A percentile compares a stretch with the other conserved stretches of the same genome.
phyloP scores from a whole-genome alignment of 306 rosid species.

The Prunus mongolica region DNA sequence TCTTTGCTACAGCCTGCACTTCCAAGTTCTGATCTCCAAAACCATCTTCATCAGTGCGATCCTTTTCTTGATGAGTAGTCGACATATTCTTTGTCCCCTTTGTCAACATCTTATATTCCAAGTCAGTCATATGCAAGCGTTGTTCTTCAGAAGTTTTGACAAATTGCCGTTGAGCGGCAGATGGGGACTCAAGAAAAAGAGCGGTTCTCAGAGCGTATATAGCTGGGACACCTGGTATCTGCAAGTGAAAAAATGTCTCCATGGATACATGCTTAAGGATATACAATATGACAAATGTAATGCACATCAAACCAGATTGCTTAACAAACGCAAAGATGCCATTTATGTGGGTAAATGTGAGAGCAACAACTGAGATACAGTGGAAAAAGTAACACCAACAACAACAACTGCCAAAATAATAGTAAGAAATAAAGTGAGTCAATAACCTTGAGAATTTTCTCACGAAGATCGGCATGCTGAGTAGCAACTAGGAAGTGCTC shows the following conservation, averaged over 20 bases:
- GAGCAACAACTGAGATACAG: neutral
- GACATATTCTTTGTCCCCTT: conserved; percentile 20
- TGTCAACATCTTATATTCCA: conserved; percentile 38
- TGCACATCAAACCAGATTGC: neutral
- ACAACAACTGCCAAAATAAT: neutral
- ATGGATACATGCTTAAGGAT: neutral
- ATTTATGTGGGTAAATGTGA: neutral
- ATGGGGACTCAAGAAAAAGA: conserved; percentile 65
- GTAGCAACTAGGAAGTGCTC: conserved; percentile 84
- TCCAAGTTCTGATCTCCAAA: conserved; percentile 32
- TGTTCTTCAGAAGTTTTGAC: conserved; percentile 58
- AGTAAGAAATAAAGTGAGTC: neutral
- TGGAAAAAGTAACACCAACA: neutral
- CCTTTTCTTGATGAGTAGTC: conserved; percentile 23
- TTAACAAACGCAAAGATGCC: neutral
- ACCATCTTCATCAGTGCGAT: conserved; percentile 32
- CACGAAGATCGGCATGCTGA: conserved; percentile 60
- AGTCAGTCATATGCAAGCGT: conserved; percentile 49
- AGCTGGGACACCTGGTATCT: conserved; percentile 86
- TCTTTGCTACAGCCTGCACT: conserved; percentile 24
- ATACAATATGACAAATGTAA: neutral
- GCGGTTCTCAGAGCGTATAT: conserved; percentile 65
- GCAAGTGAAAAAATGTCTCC: neutral
- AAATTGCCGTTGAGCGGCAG: conserved; percentile 52
- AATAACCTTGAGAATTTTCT: conserved; percentile 55